These are phyloP conservation scores for Brassica hybrid DNA, from an alignment of 441 rosid species.

Conservation along the genomic window DNA sequence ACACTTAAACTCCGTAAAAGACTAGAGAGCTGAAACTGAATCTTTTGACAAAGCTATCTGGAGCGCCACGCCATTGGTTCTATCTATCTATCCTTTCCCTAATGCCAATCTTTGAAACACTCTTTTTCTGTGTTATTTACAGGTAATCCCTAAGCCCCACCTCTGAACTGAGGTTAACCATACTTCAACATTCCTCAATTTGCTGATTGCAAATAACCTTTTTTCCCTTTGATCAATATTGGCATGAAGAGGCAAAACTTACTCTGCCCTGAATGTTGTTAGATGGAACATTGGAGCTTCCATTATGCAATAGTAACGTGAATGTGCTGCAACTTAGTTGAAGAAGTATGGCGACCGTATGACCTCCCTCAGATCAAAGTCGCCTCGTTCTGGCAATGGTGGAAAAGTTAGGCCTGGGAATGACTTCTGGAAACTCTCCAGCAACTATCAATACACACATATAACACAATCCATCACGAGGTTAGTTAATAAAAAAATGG, in stretches of 20 bases:
- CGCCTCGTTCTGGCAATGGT: slow-evolving; percentile 88
- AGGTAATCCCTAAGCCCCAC: slow-evolving; percentile 26
- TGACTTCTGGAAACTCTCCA: slow-evolving; percentile 79
- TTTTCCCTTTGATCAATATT: slow-evolving; percentile 15
- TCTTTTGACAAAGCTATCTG: not conserved
- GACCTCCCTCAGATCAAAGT: slow-evolving; percentile 88
- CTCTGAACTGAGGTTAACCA: slow-evolving; percentile 35
- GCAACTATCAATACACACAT: slow-evolving; percentile 62
- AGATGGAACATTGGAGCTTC: slow-evolving; percentile 25
- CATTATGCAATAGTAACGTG: slow-evolving; percentile 16
- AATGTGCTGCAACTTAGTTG: slow-evolving; percentile 57
- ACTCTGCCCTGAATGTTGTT: slow-evolving; percentile 34
- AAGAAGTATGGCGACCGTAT: slow-evolving; percentile 87
- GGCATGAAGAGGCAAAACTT: slow-evolving; percentile 30
- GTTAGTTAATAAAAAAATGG: slow-evolving; percentile 12
- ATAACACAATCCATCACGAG: slow-evolving; percentile 25
- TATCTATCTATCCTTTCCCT: not conserved
- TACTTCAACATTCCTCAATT: slow-evolving; percentile 33
- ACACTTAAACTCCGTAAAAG: not conserved
- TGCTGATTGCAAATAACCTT: slow-evolving; percentile 26
- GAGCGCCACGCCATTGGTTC: slow-evolving; percentile 23
- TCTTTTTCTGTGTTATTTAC: slow-evolving; percentile 35
- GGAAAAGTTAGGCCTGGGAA: slow-evolving; percentile 85
- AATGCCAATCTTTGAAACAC: slow-evolving; percentile 22
- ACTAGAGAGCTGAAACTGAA: slow-evolving; percentile 18